Conservation (phyloP, 176 grass and related monocot species). For the Carex cristatella region DNA sequence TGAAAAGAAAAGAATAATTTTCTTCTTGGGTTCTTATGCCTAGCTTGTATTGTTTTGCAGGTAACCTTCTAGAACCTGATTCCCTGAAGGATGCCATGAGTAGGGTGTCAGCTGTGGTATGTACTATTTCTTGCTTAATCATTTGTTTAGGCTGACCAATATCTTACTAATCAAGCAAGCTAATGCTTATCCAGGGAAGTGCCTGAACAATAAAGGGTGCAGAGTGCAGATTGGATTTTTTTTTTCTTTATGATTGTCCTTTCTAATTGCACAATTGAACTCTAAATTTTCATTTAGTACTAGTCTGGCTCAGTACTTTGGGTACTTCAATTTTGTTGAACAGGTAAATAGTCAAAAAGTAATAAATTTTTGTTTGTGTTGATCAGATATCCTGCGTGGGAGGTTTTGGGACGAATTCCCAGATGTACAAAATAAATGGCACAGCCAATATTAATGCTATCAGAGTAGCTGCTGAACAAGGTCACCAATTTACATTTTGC, state of each 20-base stretch:
- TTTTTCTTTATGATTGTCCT: background rate
- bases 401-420: slow-evolving; percentile 85
- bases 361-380: slow-evolving; percentile 19
- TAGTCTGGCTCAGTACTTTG: background rate
- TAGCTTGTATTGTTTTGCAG: slow-evolving; percentile 36
- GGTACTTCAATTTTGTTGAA: background rate
- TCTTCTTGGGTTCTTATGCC: slow-evolving; percentile 19
- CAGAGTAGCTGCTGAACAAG: slow-evolving; percentile 78
- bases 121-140: slow-evolving; percentile 7
- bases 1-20: background rate
- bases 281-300: background rate
- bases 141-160: background rate
- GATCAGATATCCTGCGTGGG: slow-evolving; percentile 89
- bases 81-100: slow-evolving; percentile 67
- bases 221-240: background rate
- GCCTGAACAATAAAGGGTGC: background rate
- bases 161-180: background rate
- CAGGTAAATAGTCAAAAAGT: background rate
- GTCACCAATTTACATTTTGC: slow-evolving; percentile 20
- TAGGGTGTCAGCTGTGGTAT: slow-evolving; percentile 73
- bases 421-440: slow-evolving; percentile 94
- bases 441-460: slow-evolving; percentile 95
- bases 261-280: background rate
- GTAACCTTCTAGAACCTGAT: slow-evolving; percentile 70
- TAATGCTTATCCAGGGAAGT: background rate